Base-by-base conservation (phyloP, 805 yeast genomes). In the Saccharomyces kudriavzevii region DNA sequence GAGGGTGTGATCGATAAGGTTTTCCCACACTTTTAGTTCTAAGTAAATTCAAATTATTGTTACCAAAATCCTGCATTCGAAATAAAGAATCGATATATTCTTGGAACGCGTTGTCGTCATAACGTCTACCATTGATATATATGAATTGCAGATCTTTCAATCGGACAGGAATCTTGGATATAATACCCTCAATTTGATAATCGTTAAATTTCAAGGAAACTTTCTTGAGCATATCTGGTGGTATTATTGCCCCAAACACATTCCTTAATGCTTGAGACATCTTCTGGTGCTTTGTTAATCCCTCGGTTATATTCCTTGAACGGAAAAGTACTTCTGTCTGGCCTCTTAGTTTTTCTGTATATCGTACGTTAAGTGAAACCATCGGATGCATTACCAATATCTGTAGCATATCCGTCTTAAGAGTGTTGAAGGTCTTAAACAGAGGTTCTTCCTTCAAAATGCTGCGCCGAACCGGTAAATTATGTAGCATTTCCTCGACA, bases 131-230 rank as follows among this genome's bases (percentile, higher is more conserved):
- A 61, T 83, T 80, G 24, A 79, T 57, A 51, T 71, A 77, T 1
- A 81, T 58, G 50, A 71, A 75, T 58, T 82, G 87, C 53, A 72
- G 69, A 1, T 59, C 55, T 46, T 67, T 73, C 0, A 75, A 61
- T 52, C 70, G 70, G 0, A 66, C 55, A 0, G 78, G 70, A 0
- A 52, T 40, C 3, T 58, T 61, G 0, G 81, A 78, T 10, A 82
- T 66, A 0, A 76, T 56, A 2, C 80, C 79, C 0, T 61, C 56
- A n/a, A 71, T 60, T 6, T 55, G 54, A 48, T 63, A 67, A 1
- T 65, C 65, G 48, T 58, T 58, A 52, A 49, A 62, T 10, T 35
- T 53, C 8, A 58, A 52, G 6, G 58, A 52, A 2, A 65, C 62
- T 22, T 54, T 56, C 51, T 63, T 63, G 29, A 64, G 30, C 24